A percentile compares a stretch with the other conserved stretches of the same genome.
Evolutionary conservation across 768 basidiomycete genomes (phyloP).

Genomic region (Hysterangium stoloniferum): DNA sequence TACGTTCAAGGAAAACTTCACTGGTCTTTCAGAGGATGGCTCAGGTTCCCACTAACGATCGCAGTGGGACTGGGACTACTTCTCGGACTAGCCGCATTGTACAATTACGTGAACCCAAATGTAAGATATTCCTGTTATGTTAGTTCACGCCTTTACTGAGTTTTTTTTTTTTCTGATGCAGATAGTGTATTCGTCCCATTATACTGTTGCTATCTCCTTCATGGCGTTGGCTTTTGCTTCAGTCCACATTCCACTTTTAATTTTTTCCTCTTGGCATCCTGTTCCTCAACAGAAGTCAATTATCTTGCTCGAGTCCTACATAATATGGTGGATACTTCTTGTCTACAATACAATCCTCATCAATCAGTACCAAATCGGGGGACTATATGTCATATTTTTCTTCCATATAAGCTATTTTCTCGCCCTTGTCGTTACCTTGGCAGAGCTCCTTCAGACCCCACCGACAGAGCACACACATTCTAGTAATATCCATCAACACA

Average conservation of each 20-base stretch:
- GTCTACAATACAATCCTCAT: conserved; percentile 41
- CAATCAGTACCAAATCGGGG: conserved; percentile 36
- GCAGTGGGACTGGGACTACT: conserved; percentile 38
- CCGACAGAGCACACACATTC: conserved; percentile 17
- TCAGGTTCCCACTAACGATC: conserved; percentile 53
- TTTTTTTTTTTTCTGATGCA: conserved; percentile 20
- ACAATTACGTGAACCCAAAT: conserved; percentile 52
- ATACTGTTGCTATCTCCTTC: conserved; percentile 30
- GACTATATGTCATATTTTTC: conserved; percentile 48
- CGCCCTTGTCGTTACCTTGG: conserved; percentile 30
- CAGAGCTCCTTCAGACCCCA: conserved; percentile 28
- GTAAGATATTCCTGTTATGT: conserved; percentile 30
- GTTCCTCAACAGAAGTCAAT: conserved; percentile 40
- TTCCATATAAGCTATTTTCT: conserved; percentile 44
- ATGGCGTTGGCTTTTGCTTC: background rate
- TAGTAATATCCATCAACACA: conserved; percentile 3
- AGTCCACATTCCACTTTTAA: conserved; percentile 25
- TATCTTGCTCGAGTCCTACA: conserved; percentile 45
- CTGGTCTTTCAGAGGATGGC: conserved; percentile 13
- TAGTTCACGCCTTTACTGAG: background rate
- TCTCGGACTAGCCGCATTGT: conserved; percentile 38
- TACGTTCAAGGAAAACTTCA: conserved; percentile 19
- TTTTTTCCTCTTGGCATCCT: conserved; percentile 19
- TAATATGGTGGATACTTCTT: conserved; percentile 52
- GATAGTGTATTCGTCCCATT: conserved; percentile 54